These are phyloP conservation scores for Linderniella brevidens DNA, from an alignment of 257 asterid genomes.

Conservation along the genomic window DNA sequence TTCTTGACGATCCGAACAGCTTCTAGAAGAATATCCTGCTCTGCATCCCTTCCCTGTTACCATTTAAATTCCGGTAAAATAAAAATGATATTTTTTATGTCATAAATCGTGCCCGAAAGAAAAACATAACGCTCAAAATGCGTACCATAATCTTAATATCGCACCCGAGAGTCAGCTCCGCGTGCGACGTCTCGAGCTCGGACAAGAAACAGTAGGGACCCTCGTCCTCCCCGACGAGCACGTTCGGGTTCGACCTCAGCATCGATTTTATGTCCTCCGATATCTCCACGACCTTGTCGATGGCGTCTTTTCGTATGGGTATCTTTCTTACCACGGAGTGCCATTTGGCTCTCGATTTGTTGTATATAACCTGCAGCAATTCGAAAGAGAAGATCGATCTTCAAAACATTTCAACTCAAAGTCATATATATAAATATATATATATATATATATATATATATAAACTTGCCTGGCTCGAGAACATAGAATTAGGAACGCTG, in stretches of 20 bases:
- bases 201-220: slow-evolving; percentile 81
- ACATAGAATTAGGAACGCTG: slow-evolving; percentile 77
- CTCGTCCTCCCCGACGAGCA: slow-evolving; percentile 65
- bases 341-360: slow-evolving; percentile 77
- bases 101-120: too few species aligned
- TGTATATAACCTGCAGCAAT: slow-evolving; percentile 55
- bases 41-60: slow-evolving; percentile 47
- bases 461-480: slow-evolving; percentile 65
- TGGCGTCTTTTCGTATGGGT: slow-evolving; percentile 47
- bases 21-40: slow-evolving; percentile 60
- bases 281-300: slow-evolving; percentile 51
- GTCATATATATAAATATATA: slow-evolving; percentile 6
- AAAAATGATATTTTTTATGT: too few species aligned
- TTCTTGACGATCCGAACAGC: slow-evolving; percentile 51
- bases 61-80: not conserved
- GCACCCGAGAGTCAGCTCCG: slow-evolving; percentile 83
- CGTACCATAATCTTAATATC: slow-evolving; percentile 51
- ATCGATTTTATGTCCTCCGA: slow-evolving; percentile 57
- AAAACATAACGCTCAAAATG: not conserved
- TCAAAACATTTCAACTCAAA: not conserved
- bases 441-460: too few species aligned
- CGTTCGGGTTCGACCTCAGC: slow-evolving; percentile 58
- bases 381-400: not conserved
- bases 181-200: slow-evolving; percentile 43
- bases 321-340: slow-evolving; percentile 37